A percentile compares a stretch with the other conserved stretches of the same genome.
phyloP scores from a whole-genome alignment of 805 yeast species.

The Ogataea henricii region DNA sequence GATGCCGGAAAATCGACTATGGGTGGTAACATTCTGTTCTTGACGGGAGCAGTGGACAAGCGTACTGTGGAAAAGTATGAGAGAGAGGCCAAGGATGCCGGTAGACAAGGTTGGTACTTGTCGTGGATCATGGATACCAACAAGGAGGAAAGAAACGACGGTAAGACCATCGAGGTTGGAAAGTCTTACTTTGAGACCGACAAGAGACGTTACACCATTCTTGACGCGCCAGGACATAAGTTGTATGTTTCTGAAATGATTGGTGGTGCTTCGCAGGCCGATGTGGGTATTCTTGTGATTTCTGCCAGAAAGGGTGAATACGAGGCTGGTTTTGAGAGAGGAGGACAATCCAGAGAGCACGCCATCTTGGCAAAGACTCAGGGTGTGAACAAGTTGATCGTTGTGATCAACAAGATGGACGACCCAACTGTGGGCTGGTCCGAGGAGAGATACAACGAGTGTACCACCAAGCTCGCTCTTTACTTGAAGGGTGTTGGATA shows the following conservation, averaged over 20 bases:
- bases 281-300: slow-evolving; percentile 94
- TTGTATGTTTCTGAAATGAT: slow-evolving; percentile 99
- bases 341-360: slow-evolving; percentile 99
- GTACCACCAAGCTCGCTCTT: slow-evolving; percentile 75
- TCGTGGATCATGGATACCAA: slow-evolving; percentile 99
- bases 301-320: slow-evolving; percentile 99
- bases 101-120: slow-evolving; percentile 99
- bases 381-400: slow-evolving; percentile 92
- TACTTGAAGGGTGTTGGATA: slow-evolving; percentile 91
- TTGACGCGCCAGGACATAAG: slow-evolving; percentile 99
- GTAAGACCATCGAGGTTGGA: slow-evolving; percentile 99
- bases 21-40: slow-evolving; percentile 94
- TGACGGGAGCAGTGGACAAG: slow-evolving; percentile 97
- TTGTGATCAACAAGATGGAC: slow-evolving; percentile 98
- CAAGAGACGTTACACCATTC: slow-evolving; percentile 93
- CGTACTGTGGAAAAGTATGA: slow-evolving; percentile 98
- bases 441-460: slow-evolving; percentile 92
- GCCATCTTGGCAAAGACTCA: slow-evolving; percentile 97
- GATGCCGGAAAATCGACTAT: slow-evolving; percentile 99
- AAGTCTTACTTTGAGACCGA: slow-evolving; percentile 97
- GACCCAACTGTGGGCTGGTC: slow-evolving; percentile 97
- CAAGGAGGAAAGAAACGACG: slow-evolving; percentile 97
- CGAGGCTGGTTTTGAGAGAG: slow-evolving; percentile 98
- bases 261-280: slow-evolving; percentile 99
- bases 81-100: slow-evolving; percentile 98